These are phyloP conservation scores for Lagenaria siceraria DNA, from an alignment of 306 rosid genomes.

Conservation along the genomic window DNA sequence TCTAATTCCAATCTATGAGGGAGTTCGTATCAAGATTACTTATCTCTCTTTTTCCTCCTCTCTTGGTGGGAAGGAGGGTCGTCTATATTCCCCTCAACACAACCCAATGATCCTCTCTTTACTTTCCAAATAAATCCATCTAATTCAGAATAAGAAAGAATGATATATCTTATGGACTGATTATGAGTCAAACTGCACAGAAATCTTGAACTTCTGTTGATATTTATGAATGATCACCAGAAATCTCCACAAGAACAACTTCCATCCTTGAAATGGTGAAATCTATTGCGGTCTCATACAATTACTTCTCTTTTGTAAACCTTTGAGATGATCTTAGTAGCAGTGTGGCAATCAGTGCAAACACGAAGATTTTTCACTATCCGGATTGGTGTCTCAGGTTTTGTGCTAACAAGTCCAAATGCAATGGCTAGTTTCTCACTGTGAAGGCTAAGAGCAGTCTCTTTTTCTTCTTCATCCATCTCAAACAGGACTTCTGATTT, in stretches of 20 bases:
- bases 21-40: neutral
- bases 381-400: constrained; percentile 14
- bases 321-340: constrained; percentile 14
- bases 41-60: neutral
- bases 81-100: neutral
- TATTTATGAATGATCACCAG: constrained; percentile 10
- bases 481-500: constrained; percentile 13
- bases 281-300: constrained; percentile 8
- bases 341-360: constrained; percentile 16
- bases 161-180: neutral
- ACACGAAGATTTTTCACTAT: constrained; percentile 19
- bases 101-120: neutral
- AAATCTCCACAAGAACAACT: constrained; percentile 17
- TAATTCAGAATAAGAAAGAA: neutral
- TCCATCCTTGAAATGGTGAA: constrained; percentile 14
- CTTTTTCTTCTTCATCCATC: constrained; percentile 21
- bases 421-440: constrained; percentile 17
- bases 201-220: neutral
- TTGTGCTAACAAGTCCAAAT: constrained; percentile 18
- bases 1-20: neutral
- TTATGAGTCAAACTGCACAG: neutral
- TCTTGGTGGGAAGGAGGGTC: neutral
- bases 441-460: constrained; percentile 21
- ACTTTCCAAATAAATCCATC: neutral
- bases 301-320: constrained; percentile 12